Conservation (phyloP, 768 basidiomycete genomes). For the Boletus barrowsii region DNA sequence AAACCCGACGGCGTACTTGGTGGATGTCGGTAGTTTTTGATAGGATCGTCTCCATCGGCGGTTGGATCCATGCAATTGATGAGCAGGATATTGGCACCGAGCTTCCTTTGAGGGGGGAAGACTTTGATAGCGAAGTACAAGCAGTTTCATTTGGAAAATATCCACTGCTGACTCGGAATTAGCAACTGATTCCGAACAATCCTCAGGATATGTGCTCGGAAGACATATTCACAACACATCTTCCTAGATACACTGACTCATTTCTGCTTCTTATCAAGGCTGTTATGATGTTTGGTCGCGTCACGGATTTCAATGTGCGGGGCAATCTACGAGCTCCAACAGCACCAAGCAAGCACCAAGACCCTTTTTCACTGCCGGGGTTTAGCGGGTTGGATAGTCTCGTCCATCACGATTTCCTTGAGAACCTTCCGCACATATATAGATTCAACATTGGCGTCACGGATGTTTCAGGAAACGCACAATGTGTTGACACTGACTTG, state of each 20-base stretch:
- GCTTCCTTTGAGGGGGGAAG: slow-evolving; percentile 67
- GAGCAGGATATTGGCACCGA: slow-evolving; percentile 85
- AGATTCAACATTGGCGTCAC: slow-evolving; percentile 62
- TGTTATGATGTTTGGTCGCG: slow-evolving; percentile 79
- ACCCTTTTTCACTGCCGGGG: slow-evolving; percentile 63
- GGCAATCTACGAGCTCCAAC: slow-evolving; percentile 65
- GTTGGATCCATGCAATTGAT: slow-evolving; percentile 84
- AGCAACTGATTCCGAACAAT: slow-evolving; percentile 66
- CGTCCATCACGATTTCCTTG: slow-evolving; percentile 63
- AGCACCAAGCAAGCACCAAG: slow-evolving; percentile 66
- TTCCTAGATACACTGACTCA: slow-evolving; percentile 76
- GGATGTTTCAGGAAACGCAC: slow-evolving; percentile 52
- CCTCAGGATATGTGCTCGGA: slow-evolving; percentile 67
- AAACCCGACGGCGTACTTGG: slow-evolving; percentile 80
- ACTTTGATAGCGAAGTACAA: slow-evolving; percentile 73
- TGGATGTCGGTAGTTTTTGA: slow-evolving; percentile 91
- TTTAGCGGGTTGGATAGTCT: slow-evolving; percentile 72
- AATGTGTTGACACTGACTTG: slow-evolving; percentile 72
- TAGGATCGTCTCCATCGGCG: slow-evolving; percentile 75
- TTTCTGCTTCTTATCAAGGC: slow-evolving; percentile 80
- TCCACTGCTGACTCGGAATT: slow-evolving; percentile 11
- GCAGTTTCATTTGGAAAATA: background rate
- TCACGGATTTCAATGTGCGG: slow-evolving; percentile 83
- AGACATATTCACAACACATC: slow-evolving; percentile 68
- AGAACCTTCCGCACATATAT: slow-evolving; percentile 65